Base-by-base conservation (phyloP, 2,329 filamentous ascomycete species). In the Westerdykella sp. region DNA sequence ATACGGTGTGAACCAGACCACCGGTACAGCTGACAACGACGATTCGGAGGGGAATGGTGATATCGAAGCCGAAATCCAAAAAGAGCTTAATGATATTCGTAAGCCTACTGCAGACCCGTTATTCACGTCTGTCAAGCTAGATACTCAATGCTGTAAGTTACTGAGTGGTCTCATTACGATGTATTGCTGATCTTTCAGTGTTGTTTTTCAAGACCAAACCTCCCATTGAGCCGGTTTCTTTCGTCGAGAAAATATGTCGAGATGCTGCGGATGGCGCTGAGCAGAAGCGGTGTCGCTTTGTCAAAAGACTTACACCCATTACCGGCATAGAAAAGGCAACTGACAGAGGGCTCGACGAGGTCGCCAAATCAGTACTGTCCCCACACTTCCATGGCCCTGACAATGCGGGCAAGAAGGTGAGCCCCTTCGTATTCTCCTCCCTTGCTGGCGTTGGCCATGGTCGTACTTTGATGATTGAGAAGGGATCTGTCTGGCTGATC, bases 51-150 rank as follows among this genome's bases (percentile, higher is more conserved):
- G 55, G 6, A 58, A 57, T 10, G 61, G 54, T 13, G 63, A 88
- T 54, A 87, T 93, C 53, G 86, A 89, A 59, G 74, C 79, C 5
- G 77, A 81, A 22, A 87, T 93, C 53, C 65, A 79, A 53, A 81
- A 80, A 59, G 87, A 93, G 66, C 65, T 93, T n/a, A 76, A 75
- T 22, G 73, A 70, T 2, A 76, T 89, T 54, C 80, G 77, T 47
- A 73, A 70, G 51, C 72, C 73, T 46, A 57, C 60, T 41, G 65
- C 62, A 21, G 69, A 72, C 44, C 71, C 72, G 43, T 65, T 75
- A 13, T 80, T 80, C 56, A 71, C 71, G 43, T 67, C 72, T 7
- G 65, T 80, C 46, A 74, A 69, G 51, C 53, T 81, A 36, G 74
- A 80, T 25, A 73, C 78, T 42, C 75, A 76, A 40, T 78, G 75